Base-by-base conservation (phyloP, 768 basidiomycete species). In the Sarcodon aspratus region DNA sequence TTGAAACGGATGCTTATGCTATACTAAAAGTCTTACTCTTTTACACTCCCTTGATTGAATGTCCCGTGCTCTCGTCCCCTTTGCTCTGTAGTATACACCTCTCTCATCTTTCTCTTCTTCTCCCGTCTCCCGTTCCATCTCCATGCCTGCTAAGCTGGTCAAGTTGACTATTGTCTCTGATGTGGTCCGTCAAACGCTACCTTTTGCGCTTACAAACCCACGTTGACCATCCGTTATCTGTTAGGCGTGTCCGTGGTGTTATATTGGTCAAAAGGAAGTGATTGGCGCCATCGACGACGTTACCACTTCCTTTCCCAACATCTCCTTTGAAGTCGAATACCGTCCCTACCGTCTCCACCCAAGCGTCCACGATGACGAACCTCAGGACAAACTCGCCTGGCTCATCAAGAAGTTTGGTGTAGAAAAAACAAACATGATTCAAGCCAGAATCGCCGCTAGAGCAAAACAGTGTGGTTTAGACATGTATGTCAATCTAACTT, bases 281-380 rank as follows among this genome's bases (percentile, higher is more conserved):
- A 57, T 65, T 51, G 54, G 49, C 32, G 70, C 69, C 33, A 63
- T 72, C 44, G 58, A 64, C 12, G 59, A 62, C 46, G 62, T 57
- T 42, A 48, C 54, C 12, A 59, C 15, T 15, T 17, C 40, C 7
- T 42, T 67, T 50, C 57, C 65, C 11, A 61, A 63, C 5, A 36
- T 59, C 21, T 45, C 55, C 15, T 68, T 74, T 58, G 63, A 69
- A 36, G 57, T 73, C 54, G 70, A 75, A 54, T 69, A 72, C 59
- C 61, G 69, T 36, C 75, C 75, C 4, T 77, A 67, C 64, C 54
- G 67, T 34, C 68, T 77, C 33, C 65, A 74, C 52, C 65, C 66
- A 3, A 57, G 61, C 7, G 50, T 74, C 48, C 57, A 60, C 10
- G 59, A 60, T 37, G 55, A 57, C 52, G 55, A 64, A 34, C 51